Conservation (phyloP, 805 yeast genomes). For the Sugiyamaella boreocaroliniensis region DNA sequence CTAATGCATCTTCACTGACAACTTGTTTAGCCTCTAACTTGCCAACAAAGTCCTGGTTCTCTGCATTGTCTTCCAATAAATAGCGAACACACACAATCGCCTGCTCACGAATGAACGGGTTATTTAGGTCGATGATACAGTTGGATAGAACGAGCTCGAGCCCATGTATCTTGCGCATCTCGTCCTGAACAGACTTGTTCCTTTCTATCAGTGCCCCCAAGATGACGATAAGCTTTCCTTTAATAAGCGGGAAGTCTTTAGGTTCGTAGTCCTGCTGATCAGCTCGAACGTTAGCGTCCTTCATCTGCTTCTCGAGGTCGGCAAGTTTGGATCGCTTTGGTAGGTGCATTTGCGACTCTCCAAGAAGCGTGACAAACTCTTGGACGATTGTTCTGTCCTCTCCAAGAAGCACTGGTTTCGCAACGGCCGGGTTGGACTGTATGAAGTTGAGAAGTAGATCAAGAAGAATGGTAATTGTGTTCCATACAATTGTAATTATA, state of each 20-base stretch:
- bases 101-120: constrained; percentile 54
- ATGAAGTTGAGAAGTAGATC: constrained; percentile 9
- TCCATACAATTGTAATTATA: constrained; percentile 9
- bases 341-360: constrained; percentile 13
- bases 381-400: neutral
- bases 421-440: neutral
- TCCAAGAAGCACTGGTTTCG: constrained; percentile 1
- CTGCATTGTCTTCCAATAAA: constrained; percentile 53
- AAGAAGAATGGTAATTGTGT: constrained; percentile 7
- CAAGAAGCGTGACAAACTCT: constrained; percentile 5
- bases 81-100: constrained; percentile 73
- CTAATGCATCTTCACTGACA: constrained; percentile 51
- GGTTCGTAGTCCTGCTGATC: constrained; percentile 11
- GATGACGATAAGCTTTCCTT: constrained; percentile 60
- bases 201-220: constrained; percentile 51
- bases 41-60: constrained; percentile 73
- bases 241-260: constrained; percentile 52
- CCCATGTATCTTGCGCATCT: constrained; percentile 57
- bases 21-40: constrained; percentile 67
- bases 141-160: constrained; percentile 66
- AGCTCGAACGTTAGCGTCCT: neutral
- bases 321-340: constrained; percentile 17
- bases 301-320: constrained; percentile 6
- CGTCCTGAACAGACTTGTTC: constrained; percentile 56
- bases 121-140: constrained; percentile 80